Evolutionary conservation across 31 red algal genomes (phyloP).

Genomic region (Endocladia muricata): DNA sequence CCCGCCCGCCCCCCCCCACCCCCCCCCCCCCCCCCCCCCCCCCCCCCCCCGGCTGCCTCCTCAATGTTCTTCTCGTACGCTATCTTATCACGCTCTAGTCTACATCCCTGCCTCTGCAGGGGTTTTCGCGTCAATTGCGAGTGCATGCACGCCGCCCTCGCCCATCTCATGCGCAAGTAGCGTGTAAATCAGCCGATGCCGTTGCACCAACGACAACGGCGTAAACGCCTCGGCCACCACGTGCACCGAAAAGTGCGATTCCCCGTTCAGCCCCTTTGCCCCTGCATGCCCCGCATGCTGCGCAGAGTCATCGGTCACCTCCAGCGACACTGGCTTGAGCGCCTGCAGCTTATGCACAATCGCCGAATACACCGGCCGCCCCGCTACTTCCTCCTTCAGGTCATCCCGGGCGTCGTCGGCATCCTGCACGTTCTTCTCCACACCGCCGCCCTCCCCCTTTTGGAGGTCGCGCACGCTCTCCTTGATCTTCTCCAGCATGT

Average conservation of each 20-base stretch:
- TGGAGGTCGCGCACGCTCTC: conserved; percentile 39
- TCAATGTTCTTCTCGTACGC: too few relatives aligned
- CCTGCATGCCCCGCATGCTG: conserved; percentile 84
- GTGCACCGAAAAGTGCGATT: conserved; percentile 81
- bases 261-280: conserved; percentile 54
- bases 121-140: conserved; percentile 74
- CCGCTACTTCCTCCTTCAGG: conserved; percentile 11
- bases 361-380: conserved; percentile 50
- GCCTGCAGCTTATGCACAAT: conserved; percentile 65
- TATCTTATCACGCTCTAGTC: neutral
- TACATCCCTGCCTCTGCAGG: conserved; percentile 41
- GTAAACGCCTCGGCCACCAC: conserved; percentile 84
- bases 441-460: neutral
- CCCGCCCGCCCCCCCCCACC: too few relatives aligned
- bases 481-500: conserved; percentile 91
- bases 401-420: conserved; percentile 5
- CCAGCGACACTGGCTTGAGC: conserved; percentile 56
- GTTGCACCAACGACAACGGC: conserved; percentile 69
- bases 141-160: conserved; percentile 69
- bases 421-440: neutral
- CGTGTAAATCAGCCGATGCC: conserved; percentile 90
- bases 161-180: conserved; percentile 79
- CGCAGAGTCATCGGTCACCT: conserved; percentile 70
- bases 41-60: neutral
- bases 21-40: too few relatives aligned